Base-by-base conservation (phyloP, 2,329 filamentous ascomycete genomes). In the Didymella pinodella region DNA sequence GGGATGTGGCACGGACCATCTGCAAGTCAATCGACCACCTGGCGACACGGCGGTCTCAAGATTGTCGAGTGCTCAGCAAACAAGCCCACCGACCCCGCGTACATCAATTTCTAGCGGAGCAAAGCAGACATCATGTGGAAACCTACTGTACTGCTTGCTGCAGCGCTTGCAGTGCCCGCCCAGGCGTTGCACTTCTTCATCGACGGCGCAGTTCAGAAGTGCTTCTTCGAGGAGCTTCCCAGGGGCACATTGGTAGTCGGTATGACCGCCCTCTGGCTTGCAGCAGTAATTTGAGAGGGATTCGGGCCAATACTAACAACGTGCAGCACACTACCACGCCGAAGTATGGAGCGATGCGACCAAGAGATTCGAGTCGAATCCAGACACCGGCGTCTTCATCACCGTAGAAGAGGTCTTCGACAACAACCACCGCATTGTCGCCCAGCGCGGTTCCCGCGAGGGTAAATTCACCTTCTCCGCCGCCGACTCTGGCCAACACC, bases 401-500 rank as follows among this genome's bases (percentile, higher is more conserved):
- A 93, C 92, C 16, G 94, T 98, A 57, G 93, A 97, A 86, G 95
- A 99, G 83, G 86, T 90, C 73, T 99, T 99, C 80, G 93, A 98
- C 85, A 94, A 96, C 79, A 90, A 98, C 83, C 95, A 99, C 86
- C 93, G 93, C 64, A 91, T 99, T 62, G 91, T 98, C 64, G 91
- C 89, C 65, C 92, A 97, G 80, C 89, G 90, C 61, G 93, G 94
- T 71, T 80, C 85, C 41, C 80, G 86, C 61, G 82, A 85, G 43
- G 93, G 95, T 68, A 90, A 91, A 74, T 98, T 98, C 84, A 97
- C 94, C 73, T 98, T 99, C 85, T 93, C 89, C 66, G 92, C 95
- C 51, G 91, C 92, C 75, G 95, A 97, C 78, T 86, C 91, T n/a
- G 95, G 95, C 77, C 91, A 97, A 79, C 95, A 99, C 86, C 89